A percentile compares a stretch with the other conserved stretches of the same genome.
These are phyloP conservation scores for Leccinellum albellum DNA, from an alignment of 768 basidiomycete genomes.

Conservation along the genomic window DNA sequence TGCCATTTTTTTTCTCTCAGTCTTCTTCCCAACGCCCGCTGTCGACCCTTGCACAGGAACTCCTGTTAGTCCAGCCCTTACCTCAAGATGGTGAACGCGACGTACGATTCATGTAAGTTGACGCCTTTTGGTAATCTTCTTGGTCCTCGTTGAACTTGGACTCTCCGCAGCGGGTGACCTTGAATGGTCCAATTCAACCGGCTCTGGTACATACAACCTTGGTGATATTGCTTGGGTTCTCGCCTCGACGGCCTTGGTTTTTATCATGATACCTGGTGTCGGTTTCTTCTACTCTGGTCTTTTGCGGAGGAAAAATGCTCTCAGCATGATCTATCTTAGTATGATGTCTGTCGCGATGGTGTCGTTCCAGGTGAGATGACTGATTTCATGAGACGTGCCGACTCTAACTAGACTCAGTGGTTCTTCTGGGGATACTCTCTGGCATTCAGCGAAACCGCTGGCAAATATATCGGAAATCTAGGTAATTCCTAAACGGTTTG, in stretches of 20 bases:
- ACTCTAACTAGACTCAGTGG: conserved; percentile 51
- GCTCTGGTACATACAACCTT: conserved; percentile 44
- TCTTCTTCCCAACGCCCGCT: conserved; percentile 1
- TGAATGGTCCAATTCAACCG: conserved; percentile 21
- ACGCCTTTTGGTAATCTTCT: no score
- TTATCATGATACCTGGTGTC: conserved; percentile 81
- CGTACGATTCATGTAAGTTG: conserved; percentile 39
- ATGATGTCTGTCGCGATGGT: conserved; percentile 77
- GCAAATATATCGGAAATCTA: conserved; percentile 80
- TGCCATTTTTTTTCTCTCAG: neutral
- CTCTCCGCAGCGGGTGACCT: conserved; percentile 37
- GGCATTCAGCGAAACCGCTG: conserved; percentile 77
- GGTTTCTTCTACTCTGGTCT: conserved; percentile 91
- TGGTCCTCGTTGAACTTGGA: neutral
- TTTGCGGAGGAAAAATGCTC: conserved; percentile 87
- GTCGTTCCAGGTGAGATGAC: conserved; percentile 76
- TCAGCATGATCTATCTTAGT: conserved; percentile 82
- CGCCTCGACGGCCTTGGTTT: conserved; percentile 74
- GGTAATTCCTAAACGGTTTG: conserved; percentile 39
- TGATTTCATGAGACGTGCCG: conserved; percentile 23
- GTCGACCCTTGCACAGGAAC: neutral
- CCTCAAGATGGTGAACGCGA: conserved; percentile 40
- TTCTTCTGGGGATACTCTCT: conserved; percentile 98
- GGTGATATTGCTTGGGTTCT: conserved; percentile 73
- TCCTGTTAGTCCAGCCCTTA: neutral